These are phyloP conservation scores for Allium fistulosum DNA, from an alignment of 106 monocot species.

Conservation along the genomic window DNA sequence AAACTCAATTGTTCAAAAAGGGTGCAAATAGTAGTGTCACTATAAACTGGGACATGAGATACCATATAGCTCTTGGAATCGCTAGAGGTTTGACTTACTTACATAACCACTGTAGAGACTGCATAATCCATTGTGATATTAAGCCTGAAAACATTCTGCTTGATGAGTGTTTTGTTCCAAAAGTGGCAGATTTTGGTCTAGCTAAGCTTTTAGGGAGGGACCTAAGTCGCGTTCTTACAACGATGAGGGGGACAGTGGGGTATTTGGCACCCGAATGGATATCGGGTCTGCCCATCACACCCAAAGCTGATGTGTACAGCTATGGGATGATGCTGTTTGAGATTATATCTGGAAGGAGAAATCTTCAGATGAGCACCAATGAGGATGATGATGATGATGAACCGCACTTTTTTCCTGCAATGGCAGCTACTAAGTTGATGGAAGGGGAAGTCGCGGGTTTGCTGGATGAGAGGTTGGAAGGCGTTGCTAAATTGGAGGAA, in stretches of 20 bases:
- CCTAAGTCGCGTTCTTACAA: background rate
- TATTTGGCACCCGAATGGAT: background rate
- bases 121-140: background rate
- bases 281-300: background rate
- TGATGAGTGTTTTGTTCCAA: background rate
- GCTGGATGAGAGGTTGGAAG: background rate
- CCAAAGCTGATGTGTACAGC: slow-evolving; percentile 1
- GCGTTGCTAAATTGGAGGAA: background rate
- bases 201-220: background rate
- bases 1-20: background rate
- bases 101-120: background rate
- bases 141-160: background rate
- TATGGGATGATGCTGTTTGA: background rate
- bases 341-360: background rate
- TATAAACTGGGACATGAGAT: background rate
- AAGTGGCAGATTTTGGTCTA: background rate
- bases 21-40: background rate
- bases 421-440: background rate
- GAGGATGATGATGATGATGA: background rate
- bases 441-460: background rate
- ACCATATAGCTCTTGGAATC: background rate
- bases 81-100: background rate
- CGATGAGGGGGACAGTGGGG: background rate
- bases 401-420: background rate
- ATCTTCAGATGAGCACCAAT: background rate